phyloP scores from a whole-genome alignment of 108 stramenopile genomes.

The Mediolabrus comicus region DNA sequence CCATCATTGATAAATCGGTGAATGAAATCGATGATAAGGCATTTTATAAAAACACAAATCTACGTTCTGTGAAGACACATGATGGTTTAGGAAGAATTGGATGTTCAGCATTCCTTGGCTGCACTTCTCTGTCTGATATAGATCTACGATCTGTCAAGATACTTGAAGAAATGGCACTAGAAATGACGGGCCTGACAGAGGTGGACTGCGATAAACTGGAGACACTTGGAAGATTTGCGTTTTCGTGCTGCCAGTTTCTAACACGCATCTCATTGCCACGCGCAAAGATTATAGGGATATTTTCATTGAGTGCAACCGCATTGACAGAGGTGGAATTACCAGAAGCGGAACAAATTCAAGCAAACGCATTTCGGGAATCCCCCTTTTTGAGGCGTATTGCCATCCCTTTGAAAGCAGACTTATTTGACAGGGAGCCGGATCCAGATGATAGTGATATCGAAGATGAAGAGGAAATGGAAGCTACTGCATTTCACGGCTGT shows the following conservation, averaged over 20 bases:
- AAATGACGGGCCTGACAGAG: no score
- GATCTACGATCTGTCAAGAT: no score
- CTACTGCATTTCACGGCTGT: no score
- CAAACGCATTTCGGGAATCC: not conserved
- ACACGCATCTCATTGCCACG: no score
- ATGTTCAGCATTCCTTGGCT: not conserved
- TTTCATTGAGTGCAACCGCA: not conserved
- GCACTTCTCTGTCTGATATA: not conserved
- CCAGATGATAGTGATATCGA: no score
- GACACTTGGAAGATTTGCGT: no score
- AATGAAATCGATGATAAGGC: not conserved
- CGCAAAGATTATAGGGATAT: not conserved
- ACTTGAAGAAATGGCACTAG: no score
- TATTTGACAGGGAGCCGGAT: no score
- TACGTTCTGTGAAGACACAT: not conserved
- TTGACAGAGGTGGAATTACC: not conserved
- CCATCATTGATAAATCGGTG: not conserved
- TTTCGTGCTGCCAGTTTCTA: no score
- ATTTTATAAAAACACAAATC: not conserved
- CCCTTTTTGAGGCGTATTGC: not conserved
- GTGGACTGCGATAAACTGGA: no score
- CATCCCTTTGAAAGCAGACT: not conserved
- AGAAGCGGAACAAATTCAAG: not conserved
- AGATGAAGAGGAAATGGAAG: no score
- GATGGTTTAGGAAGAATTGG: not conserved